Evolutionary conservation across 1,284 basidiomycete species (phyloP).

Genomic region (Microbotryum saponariae): DNA sequence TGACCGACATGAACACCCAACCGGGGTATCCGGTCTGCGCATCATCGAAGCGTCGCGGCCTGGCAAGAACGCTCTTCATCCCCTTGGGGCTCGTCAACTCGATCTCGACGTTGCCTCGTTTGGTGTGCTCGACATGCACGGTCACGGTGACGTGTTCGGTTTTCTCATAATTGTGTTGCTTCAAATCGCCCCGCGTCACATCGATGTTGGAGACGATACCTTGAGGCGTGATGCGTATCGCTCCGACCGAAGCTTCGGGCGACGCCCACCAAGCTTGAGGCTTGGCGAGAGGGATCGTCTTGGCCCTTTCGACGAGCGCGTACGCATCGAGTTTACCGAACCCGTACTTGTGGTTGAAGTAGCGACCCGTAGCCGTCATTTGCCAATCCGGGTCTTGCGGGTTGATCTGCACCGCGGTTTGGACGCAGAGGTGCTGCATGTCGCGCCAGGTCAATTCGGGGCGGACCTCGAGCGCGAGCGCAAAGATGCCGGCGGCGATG

Average conservation of each 20-base stretch:
- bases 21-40: constrained; percentile 70
- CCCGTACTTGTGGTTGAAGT: constrained; percentile 95
- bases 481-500: constrained; percentile 84
- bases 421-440: constrained; percentile 81
- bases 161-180: constrained; percentile 68
- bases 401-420: constrained; percentile 66
- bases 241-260: constrained; percentile 9
- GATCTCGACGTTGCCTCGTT: constrained; percentile 88
- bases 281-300: constrained; percentile 78
- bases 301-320: constrained; percentile 70
- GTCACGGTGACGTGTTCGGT: constrained; percentile 89
- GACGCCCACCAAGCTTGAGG: constrained; percentile 72
- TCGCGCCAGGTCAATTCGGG: constrained; percentile 97
- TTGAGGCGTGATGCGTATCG: constrained; percentile 50
- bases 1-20: constrained; percentile 97
- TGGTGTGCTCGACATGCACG: constrained; percentile 83
- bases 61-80: constrained; percentile 74
- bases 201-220: constrained; percentile 63
- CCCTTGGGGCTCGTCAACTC: constrained; percentile 78
- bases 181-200: constrained; percentile 64
- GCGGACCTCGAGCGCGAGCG: constrained; percentile 72
- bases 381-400: constrained; percentile 93
- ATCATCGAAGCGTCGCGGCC: constrained; percentile 60
- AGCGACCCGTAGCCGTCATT: constrained; percentile 63
- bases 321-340: constrained; percentile 85